Evolutionary conservation across 2,329 filamentous ascomycete genomes (phyloP), one percentile per base, ranked within the genome.

Genomic region (Apiospora kogelbergensis): DNA sequence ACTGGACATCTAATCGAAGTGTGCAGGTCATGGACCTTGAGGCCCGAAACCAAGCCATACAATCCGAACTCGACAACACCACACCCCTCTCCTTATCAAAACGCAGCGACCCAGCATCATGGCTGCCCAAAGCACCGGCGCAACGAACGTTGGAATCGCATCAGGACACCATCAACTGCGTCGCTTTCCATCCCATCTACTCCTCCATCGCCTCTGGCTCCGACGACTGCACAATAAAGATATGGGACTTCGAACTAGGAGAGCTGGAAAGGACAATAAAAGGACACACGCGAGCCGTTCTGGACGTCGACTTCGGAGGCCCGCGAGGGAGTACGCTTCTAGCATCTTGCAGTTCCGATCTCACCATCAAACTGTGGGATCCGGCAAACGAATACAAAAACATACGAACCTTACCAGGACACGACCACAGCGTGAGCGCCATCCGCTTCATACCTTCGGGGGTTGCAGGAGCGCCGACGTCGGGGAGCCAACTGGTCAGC

Each of bases 341-440:
- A 72, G 93, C 91, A 5, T 95, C 92, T 9, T 97, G 94, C 83
- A 94, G 91, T 64, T 94, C 91, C 65, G 95, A 98, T 79, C 82
- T 98, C 60, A 97, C 94, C 2, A 97, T 98, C 81, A 97, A 97
- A 80, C 84, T 98, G 30, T 98, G 95, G 95, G 94, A 98, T 74
- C 95, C 95, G 1, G 88, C 90, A 57, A 92, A 97, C 78, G 93
- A 96, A 70, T 98, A 98, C 83, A 97, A 97, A 80, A 98, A 97
- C 77, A 97, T 97, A 68, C 89, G 94, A 66, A 98, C 95, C 1
- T 84, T 98, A 24, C 92, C 93, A 0, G 95, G 95, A 6, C 95
- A 98, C 80, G 95, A 98, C 75, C 95, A 98, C 79, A 96, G 91
- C 72, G 93, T 98, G 68, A 96, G 92, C 74, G 91, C 93, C 2